Percentiles rank a stretch among this genome's conserved stretches.
Evolutionary conservation across 257 asterid species (phyloP).

Genomic region (Solanum stenotomum): DNA sequence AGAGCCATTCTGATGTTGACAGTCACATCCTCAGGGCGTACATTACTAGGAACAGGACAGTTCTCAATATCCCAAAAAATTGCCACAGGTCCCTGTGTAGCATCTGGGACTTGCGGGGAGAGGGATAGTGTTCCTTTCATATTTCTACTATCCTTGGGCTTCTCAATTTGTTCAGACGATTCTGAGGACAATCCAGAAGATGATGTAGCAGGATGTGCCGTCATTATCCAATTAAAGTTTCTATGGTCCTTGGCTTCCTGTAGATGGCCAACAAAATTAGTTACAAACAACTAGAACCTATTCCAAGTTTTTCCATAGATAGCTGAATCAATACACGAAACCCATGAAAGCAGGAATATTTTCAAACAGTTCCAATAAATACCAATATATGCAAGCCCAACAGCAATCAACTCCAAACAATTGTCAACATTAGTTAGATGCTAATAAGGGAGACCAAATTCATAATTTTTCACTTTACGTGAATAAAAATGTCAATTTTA

Average conservation of each 20-base stretch:
- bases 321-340: not conserved
- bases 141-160: slow-evolving; percentile 17
- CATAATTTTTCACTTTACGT: not conserved
- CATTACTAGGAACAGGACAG: slow-evolving; percentile 84
- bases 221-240: slow-evolving; percentile 1
- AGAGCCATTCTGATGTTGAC: slow-evolving; percentile 79
- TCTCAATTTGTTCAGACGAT: slow-evolving; percentile 4
- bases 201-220: slow-evolving; percentile 29
- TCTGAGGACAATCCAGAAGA: slow-evolving; percentile 13
- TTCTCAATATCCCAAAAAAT: slow-evolving; percentile 97
- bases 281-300: not conserved
- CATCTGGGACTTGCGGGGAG: slow-evolving; percentile 18
- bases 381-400: not conserved
- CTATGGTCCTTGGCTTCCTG: slow-evolving; percentile 14
- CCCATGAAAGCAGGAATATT: not conserved
- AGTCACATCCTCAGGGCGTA: slow-evolving; percentile 79
- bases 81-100: slow-evolving; percentile 52
- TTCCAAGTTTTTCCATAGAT: not conserved
- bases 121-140: slow-evolving; percentile 11
- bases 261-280: not conserved
- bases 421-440: not conserved
- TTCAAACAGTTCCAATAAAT: not conserved
- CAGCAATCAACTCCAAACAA: not conserved
- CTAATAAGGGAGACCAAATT: not conserved
- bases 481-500: not conserved